Conservation (phyloP, 805 yeast species). For the Teunomyces pallodes region DNA sequence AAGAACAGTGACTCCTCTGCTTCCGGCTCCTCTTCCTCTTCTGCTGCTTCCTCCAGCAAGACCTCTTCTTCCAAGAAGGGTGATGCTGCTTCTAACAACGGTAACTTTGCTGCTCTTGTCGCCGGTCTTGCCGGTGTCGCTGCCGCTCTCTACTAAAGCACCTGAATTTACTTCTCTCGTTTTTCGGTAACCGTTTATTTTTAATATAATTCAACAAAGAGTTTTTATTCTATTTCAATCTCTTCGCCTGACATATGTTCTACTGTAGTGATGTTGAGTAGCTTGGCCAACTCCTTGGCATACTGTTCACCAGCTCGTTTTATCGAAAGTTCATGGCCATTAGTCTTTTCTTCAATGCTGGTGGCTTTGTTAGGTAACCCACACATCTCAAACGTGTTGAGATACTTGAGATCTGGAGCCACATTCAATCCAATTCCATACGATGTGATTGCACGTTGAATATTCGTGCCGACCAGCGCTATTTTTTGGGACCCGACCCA, state of each 20-base stretch:
- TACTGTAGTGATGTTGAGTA: conserved; percentile 29
- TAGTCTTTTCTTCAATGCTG: conserved; percentile 24
- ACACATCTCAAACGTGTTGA: conserved; percentile 78
- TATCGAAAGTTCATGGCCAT: conserved; percentile 3
- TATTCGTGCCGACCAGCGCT: conserved; percentile 87
- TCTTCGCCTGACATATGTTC: conserved; percentile 37
- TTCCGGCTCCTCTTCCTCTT: conserved; percentile 25
- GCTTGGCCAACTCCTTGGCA: conserved; percentile 36
- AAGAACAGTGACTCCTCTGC: conserved; percentile 23
- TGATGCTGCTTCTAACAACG: conserved; percentile 23
- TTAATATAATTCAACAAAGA: background rate
- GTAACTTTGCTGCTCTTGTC: conserved; percentile 26
- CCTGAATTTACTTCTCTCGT: background rate
- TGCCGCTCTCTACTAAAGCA: conserved; percentile 30
- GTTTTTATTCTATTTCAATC: conserved; percentile 9
- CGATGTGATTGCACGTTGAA: conserved; percentile 78
- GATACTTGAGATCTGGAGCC: conserved; percentile 64
- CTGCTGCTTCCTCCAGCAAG: conserved; percentile 18
- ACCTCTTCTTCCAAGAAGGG: conserved; percentile 19
- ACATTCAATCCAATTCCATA: conserved; percentile 89
- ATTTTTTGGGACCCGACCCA: conserved; percentile 71
- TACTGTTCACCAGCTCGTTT: conserved; percentile 30
- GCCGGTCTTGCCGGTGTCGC: conserved; percentile 38
- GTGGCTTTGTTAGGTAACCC: conserved; percentile 62
- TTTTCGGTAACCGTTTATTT: background rate